Percentiles rank a stretch among this genome's conserved stretches.
Evolutionary conservation across 31 red algal genomes (phyloP).

Genomic region (Endocladia muricata): DNA sequence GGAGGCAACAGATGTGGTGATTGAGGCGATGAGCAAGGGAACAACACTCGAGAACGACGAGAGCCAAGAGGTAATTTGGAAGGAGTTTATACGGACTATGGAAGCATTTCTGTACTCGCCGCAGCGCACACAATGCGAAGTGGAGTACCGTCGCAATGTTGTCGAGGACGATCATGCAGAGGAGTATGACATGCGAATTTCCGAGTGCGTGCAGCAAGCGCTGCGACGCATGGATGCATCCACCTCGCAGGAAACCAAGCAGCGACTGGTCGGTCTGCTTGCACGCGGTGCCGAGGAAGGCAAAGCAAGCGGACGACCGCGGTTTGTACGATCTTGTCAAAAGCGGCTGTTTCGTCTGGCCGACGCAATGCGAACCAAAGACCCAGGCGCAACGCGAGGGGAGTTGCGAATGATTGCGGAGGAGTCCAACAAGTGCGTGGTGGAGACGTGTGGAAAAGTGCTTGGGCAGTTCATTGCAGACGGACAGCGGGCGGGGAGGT

Average conservation of each 20-base stretch:
- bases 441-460: conserved; percentile 40
- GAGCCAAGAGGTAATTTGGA: conserved; percentile 23
- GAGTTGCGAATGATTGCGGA: conserved; percentile 14
- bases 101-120: conserved; percentile 34
- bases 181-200: conserved; percentile 32
- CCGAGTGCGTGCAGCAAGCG: conserved; percentile 42
- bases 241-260: background rate
- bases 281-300: conserved; percentile 55
- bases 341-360: conserved; percentile 53
- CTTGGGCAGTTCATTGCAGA: conserved; percentile 53
- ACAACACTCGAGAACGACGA: background rate
- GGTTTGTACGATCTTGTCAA: conserved; percentile 54
- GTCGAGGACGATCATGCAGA: conserved; percentile 20
- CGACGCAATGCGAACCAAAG: background rate
- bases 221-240: conserved; percentile 29
- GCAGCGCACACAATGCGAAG: background rate
- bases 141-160: conserved; percentile 1
- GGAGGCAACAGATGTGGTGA: conserved; percentile 32
- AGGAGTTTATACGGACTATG: conserved; percentile 35
- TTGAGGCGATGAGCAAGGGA: conserved; percentile 33
- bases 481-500: conserved; percentile 48
- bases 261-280: conserved; percentile 26
- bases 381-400: background rate
- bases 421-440: conserved; percentile 32
- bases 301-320: conserved; percentile 30